Base-by-base conservation (phyloP, 257 asterid species). In the Solanum neorickii region DNA sequence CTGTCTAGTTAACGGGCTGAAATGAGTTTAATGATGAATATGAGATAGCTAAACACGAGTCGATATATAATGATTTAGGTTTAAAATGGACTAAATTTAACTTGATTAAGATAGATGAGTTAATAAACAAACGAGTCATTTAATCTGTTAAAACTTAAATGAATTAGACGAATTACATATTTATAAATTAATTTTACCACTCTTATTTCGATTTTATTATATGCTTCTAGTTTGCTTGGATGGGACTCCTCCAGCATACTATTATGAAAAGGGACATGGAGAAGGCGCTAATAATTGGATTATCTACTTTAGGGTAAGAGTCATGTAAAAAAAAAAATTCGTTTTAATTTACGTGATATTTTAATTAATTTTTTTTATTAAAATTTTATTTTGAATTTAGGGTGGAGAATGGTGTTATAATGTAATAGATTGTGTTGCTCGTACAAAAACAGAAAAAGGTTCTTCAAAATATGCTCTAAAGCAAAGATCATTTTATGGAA, bases 371-470 rank as follows among this genome's bases (percentile, higher is more conserved):
- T 2, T 56, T 18, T 18, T 15, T 13, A 6, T 15, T 49, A 15
- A 56, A 68, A 23, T 23, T 60, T 62, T 62, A 23, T 23, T 62
- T 62, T 14, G 1, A 62, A 62, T 16, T 65, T 44, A 86, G 87
- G 87, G 87, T 73, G 87, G 87, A n/a, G 87, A 31, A 39, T 86
- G 87, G 87, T 86, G 87, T 18, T 29, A 72, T 35, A 49, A 49
- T 13, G 73, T 59, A 9, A 6, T 14, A 37, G 41, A 86, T 49
- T 86, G 87, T 12, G 21, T 46, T 20, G 10, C 15, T 47, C 72
- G 84, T 14, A 42, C 83, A 41, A 44, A 2, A 9, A 7, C 52
- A 12, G 68, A 77, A 47, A 70, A 15, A 86, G 87, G 87, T 14
- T 86, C 87, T 18, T 86, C 87, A 11, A 72, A 86, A 62, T 9